A percentile compares a stretch with the other conserved stretches of the same genome.
phyloP scores from a whole-genome alignment of 192 early-diverging fungal species.

The Umbelopsis vinacea region DNA sequence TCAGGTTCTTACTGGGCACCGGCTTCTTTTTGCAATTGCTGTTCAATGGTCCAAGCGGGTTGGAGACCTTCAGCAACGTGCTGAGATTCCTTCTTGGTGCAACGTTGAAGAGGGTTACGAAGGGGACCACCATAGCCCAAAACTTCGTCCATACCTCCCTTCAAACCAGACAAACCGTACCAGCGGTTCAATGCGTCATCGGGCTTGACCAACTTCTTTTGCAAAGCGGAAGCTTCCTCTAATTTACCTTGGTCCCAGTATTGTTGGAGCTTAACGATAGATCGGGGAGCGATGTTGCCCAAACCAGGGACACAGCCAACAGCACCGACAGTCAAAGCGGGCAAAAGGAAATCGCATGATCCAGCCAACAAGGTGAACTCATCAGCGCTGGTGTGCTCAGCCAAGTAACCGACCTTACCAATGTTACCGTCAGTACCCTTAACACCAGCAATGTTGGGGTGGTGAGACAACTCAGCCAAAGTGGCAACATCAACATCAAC shows the following conservation, averaged over 20 bases:
- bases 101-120: constrained; percentile 24
- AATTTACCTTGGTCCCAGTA: constrained; percentile 32
- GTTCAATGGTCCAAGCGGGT: constrained; percentile 2
- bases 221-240: constrained; percentile 33
- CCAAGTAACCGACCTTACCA: constrained; percentile 42
- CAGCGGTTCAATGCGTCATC: constrained; percentile 42
- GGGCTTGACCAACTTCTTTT: constrained; percentile 34
- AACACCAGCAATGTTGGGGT: constrained; percentile 41
- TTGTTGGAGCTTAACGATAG: constrained; percentile 33
- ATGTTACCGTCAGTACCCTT: constrained; percentile 47
- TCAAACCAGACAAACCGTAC: constrained; percentile 42
- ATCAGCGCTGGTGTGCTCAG: constrained; percentile 31
- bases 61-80: constrained; percentile 2
- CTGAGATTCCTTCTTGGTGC: constrained; percentile 25
- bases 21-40: constrained; percentile 15
- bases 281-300: constrained; percentile 31
- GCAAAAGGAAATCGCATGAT: constrained; percentile 40
- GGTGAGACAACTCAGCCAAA: constrained; percentile 28
- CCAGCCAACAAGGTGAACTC: constrained; percentile 44
- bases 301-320: constrained; percentile 38
- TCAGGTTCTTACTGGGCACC: background rate
- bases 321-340: constrained; percentile 40
- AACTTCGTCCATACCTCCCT: constrained; percentile 31
- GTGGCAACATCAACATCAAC: constrained; percentile 31
- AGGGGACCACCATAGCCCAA: constrained; percentile 34